Conservation (phyloP, 805 yeast species). For the Lipomyces orientalis region DNA sequence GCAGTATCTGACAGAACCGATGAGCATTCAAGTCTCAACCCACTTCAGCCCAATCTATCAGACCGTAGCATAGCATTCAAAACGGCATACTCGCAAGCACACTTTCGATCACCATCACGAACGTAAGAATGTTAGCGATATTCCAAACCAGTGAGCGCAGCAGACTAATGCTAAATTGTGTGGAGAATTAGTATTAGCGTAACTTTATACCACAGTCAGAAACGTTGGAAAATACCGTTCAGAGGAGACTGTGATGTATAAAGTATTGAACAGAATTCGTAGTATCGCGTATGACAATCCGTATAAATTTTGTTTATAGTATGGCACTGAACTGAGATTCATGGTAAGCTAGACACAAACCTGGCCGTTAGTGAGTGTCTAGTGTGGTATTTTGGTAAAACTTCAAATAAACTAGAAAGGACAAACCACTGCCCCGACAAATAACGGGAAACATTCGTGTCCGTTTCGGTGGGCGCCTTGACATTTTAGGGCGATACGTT, state of each 20-base stretch:
- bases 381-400: not conserved
- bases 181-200: not conserved
- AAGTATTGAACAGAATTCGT: slow-evolving; percentile 17
- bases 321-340: slow-evolving; percentile 21
- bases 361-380: not conserved
- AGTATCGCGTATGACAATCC: slow-evolving; percentile 23
- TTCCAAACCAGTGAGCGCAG: slow-evolving; percentile 30
- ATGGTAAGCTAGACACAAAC: slow-evolving; percentile 14
- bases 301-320: slow-evolving; percentile 24
- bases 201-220: not conserved
- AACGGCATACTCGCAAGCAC: slow-evolving; percentile 15
- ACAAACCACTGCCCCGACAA: slow-evolving; percentile 31
- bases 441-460: slow-evolving; percentile 30
- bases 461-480: slow-evolving; percentile 30
- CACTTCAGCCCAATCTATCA: not conserved
- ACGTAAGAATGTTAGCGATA: slow-evolving; percentile 24
- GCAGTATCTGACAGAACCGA: not conserved
- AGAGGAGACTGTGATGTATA: slow-evolving; percentile 26
- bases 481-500: slow-evolving; percentile 18
- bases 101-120: slow-evolving; percentile 29
- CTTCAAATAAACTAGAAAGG: not conserved
- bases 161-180: slow-evolving; percentile 16
- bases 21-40: not conserved
- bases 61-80: not conserved
- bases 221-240: slow-evolving; percentile 10